Evolutionary conservation across 805 yeast species (phyloP), one percentile per base, ranked within the genome.

Genomic region (Kregervanrija delftensis): DNA sequence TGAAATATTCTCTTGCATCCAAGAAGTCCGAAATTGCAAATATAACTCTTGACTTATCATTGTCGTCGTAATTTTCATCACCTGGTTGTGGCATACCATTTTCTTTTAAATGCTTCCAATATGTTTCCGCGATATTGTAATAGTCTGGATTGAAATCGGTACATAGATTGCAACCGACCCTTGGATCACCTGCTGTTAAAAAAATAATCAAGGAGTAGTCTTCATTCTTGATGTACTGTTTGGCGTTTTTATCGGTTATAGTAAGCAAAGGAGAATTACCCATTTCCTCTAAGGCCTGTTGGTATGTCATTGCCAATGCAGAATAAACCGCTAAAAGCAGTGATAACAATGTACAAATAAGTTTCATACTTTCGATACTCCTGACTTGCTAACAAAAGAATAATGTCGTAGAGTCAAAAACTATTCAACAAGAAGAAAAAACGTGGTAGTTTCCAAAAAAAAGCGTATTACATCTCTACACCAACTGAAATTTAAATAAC

Each of bases 91-190:
- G 52, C 15, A 87, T 83, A 55, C 77, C 81, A 37, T 75, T 81
- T 14, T 32, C 17, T 34, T 70, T 58, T 45, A 66, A 58, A 64
- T 72, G 74, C 31, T 53, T 54, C 32, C 42, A 45, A 46, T 83
- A 86, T 17, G 90, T 81, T 40, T 68, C 56, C 8, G 86, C 95
- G 35, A 88, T 63, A 37, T 65, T 58, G 13, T 74, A 74, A 56
- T 63, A 86, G 37, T 74, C 76, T 2, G 96, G 95, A 22, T 73
- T 78, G 54, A 85, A 74, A 37, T 81, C 79, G 9, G 67, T 54
- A 72, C 99, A 93, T 42, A 86, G 68, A 1, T 69, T 68, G 67
- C 99, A 93, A 11, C 86, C 86, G 57, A 90, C 75, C 49, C 77
- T 77, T 1, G 87, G 72, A 40, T 81, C 73, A 9, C 82, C 75